phyloP scores from a whole-genome alignment of 1,284 basidiomycete genomes.

The Sanghuangporus sanghuang region DNA sequence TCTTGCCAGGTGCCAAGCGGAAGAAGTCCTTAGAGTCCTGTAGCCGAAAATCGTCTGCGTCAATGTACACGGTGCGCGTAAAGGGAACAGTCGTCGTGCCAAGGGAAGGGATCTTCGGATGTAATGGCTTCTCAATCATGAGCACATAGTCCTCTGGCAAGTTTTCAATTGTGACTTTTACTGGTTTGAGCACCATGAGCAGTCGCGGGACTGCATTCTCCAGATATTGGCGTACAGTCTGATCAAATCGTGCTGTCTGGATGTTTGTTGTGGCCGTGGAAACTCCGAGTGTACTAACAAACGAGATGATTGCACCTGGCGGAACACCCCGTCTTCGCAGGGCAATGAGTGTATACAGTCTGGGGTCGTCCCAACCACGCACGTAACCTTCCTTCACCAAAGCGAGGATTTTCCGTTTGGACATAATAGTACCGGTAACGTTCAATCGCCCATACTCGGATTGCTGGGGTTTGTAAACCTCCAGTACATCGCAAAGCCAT shows the following conservation, averaged over 20 bases:
- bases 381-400: slow-evolving; percentile 87
- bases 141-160: slow-evolving; percentile 82
- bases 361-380: slow-evolving; percentile 95
- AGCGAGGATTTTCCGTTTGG: slow-evolving; percentile 92
- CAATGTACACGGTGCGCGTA: slow-evolving; percentile 90
- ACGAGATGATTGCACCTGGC: slow-evolving; percentile 90
- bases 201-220: slow-evolving; percentile 87
- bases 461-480: slow-evolving; percentile 98
- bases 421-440: slow-evolving; percentile 94
- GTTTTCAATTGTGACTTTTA: slow-evolving; percentile 92
- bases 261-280: slow-evolving; percentile 86
- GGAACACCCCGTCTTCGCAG: slow-evolving; percentile 93
- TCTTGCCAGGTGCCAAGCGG: slow-evolving; percentile 95
- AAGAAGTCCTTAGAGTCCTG: slow-evolving; percentile 96
- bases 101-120: slow-evolving; percentile 90
- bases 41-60: slow-evolving; percentile 89
- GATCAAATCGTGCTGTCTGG: slow-evolving; percentile 87
- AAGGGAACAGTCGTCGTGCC: slow-evolving; percentile 85
- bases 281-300: slow-evolving; percentile 91
- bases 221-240: slow-evolving; percentile 83
- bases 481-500: slow-evolving; percentile 96
- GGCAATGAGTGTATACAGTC: slow-evolving; percentile 96
- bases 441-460: slow-evolving; percentile 95
- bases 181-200: slow-evolving; percentile 88
- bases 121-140: slow-evolving; percentile 87